Evolutionary conservation across 805 yeast species (phyloP), one percentile per base, ranked within the genome.

Genomic region (Pichia californica): DNA sequence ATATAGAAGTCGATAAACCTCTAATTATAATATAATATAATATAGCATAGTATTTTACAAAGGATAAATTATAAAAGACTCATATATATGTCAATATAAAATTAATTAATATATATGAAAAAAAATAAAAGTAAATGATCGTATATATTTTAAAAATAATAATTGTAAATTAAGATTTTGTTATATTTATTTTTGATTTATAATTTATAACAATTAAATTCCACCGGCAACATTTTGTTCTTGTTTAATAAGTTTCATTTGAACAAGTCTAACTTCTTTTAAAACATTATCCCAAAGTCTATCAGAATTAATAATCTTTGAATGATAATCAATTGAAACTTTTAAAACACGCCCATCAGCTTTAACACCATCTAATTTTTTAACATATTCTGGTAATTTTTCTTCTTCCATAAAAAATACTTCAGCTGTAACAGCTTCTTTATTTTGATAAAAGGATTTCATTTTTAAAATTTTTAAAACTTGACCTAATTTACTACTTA

Each of bases 401-500:
- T 42, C 23, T 3, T 52, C 52, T 11, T 45, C 20, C 6, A 49
- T 7, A 28, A 44, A 52, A 20, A 53, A 51, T 6, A 52, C 28
- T 31, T 53, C 57, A 4, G 56, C 56, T 2, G 51, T 49, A 3
- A 44, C 48, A n/a, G 46, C 20, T n/a, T 31, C 38, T 21, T 19
- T 21, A 1, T 28, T 31, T 7, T 30, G n/a, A 5, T 25, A 23
- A 7, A 19, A 14, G 13, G 33, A 11, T 7, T 31, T 35, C 40
- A 35, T 43, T 20, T 31, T 35, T 38, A 38, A 47, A 44, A 52
- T 57, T 40, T 40, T 43, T 7, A 44, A 28, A 11, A 54, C 48
- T 4, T 47, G 35, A 3, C 65, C 58, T 10, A 62, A 43, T 21
- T 33, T 32, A 10, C 23, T 30, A 3, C 52, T 45, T 38, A 63